These are phyloP conservation scores for Colletotrichum cuscutae DNA, from an alignment of 2,329 filamentous ascomycete genomes.

Conservation along the genomic window DNA sequence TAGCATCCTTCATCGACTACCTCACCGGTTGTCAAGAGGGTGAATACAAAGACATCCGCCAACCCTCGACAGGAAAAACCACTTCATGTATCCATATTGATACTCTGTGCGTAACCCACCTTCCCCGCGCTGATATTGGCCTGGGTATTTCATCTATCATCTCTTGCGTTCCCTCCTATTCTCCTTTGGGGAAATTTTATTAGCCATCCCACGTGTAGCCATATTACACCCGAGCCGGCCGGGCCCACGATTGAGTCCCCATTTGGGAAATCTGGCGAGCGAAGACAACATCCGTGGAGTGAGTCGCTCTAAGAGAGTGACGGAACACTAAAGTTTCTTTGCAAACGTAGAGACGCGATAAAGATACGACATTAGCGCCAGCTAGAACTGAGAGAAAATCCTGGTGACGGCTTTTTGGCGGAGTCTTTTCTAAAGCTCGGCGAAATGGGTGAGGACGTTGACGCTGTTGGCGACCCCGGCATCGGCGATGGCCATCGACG, in stretches of 20 bases:
- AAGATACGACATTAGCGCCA: background rate
- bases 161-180: background rate
- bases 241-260: slow-evolving; percentile 4
- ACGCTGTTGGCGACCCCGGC: slow-evolving; percentile 12
- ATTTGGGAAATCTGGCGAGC: background rate
- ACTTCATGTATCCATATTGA: background rate
- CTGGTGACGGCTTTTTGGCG: background rate
- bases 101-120: background rate
- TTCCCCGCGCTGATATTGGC: background rate
- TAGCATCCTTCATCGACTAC: background rate
- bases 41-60: slow-evolving; percentile 12
- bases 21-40: background rate
- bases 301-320: background rate
- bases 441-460: slow-evolving; percentile 28
- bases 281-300: background rate
- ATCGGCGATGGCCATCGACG: slow-evolving; percentile 23
- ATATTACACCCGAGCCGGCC: background rate
- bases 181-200: background rate
- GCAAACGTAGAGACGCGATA: background rate
- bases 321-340: background rate
- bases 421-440: background rate
- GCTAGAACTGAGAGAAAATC: background rate
- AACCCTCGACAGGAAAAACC: background rate
- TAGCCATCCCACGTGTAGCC: slow-evolving; percentile 7
- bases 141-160: background rate